These are phyloP conservation scores for Phytophthora sojae DNA, from an alignment of 352 stramenopile species.

Conservation along the genomic window DNA sequence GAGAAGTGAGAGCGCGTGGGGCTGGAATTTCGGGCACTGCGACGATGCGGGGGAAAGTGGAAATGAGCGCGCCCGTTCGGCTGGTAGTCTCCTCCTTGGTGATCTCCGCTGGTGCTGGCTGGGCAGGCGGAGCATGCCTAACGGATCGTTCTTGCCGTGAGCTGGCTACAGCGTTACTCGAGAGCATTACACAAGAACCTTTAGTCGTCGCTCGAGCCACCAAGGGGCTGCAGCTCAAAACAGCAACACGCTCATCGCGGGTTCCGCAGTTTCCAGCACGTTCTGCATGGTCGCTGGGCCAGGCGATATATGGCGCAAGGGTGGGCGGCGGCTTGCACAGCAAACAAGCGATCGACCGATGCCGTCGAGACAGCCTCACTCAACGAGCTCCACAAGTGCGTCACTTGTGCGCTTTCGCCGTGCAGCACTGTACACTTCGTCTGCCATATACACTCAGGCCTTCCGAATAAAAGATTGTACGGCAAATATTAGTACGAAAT, in stretches of 20 bases:
- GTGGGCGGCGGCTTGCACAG: too few species aligned
- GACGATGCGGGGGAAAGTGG: background rate
- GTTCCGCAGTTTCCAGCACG: background rate
- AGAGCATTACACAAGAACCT: background rate
- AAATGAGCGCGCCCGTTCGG: background rate
- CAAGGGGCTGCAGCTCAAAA: background rate
- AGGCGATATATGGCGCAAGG: background rate
- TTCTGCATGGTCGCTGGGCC: too few species aligned
- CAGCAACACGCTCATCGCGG: background rate
- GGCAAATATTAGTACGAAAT: too few species aligned
- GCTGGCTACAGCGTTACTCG: constrained; percentile 5
- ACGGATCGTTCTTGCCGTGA: constrained; percentile 6
- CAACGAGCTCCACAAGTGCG: too few species aligned
- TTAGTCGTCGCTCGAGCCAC: background rate
- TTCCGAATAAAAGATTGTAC: too few species aligned
- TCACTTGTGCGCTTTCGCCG: too few species aligned
- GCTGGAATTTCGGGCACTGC: background rate
- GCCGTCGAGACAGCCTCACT: too few species aligned
- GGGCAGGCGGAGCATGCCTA: background rate
- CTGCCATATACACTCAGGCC: too few species aligned
- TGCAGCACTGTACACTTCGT: too few species aligned
- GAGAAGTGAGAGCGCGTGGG: constrained; percentile 10
- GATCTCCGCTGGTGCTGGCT: background rate
- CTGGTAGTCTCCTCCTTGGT: background rate
- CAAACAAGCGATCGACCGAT: too few species aligned